These are phyloP conservation scores for Protomyces pachydermus DNA, from an alignment of 1,139 yeast species.

Conservation along the genomic window DNA sequence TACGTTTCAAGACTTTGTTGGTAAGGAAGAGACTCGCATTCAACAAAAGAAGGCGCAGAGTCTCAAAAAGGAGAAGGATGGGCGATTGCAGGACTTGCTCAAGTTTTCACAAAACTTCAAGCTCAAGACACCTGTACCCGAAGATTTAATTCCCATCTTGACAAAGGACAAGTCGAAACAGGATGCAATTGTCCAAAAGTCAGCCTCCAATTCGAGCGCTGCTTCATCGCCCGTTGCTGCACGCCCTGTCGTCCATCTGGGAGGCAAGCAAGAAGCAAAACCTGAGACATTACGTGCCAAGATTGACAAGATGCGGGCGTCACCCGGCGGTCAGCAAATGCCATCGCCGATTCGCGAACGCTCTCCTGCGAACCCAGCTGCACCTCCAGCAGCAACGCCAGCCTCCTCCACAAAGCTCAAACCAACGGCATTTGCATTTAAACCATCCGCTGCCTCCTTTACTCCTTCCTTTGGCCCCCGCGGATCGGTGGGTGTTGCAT, in stretches of 20 bases:
- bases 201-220: constrained; percentile 34
- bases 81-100: constrained; percentile 59
- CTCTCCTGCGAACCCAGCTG: background rate
- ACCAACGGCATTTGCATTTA: constrained; percentile 17
- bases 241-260: background rate
- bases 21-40: constrained; percentile 38
- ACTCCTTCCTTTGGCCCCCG: constrained; percentile 13
- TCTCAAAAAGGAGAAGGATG: constrained; percentile 46
- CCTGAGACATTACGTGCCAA: constrained; percentile 17
- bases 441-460: constrained; percentile 24
- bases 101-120: constrained; percentile 81
- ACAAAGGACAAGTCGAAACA: constrained; percentile 64
- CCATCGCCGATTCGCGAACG: constrained; percentile 8
- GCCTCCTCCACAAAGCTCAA: constrained; percentile 8
- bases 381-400: background rate
- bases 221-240: background rate
- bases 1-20: constrained; percentile 40
- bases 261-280: background rate
- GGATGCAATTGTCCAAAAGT: constrained; percentile 49
- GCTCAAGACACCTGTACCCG: constrained; percentile 53
- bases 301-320: constrained; percentile 9
- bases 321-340: background rate
- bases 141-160: constrained; percentile 69
- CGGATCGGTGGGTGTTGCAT: background rate
- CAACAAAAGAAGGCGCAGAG: constrained; percentile 37